A percentile compares a stretch with the other conserved stretches of the same genome.
Conservation (phyloP, 345 rosid genomes). For the Leavenworthia alabamica region DNA sequence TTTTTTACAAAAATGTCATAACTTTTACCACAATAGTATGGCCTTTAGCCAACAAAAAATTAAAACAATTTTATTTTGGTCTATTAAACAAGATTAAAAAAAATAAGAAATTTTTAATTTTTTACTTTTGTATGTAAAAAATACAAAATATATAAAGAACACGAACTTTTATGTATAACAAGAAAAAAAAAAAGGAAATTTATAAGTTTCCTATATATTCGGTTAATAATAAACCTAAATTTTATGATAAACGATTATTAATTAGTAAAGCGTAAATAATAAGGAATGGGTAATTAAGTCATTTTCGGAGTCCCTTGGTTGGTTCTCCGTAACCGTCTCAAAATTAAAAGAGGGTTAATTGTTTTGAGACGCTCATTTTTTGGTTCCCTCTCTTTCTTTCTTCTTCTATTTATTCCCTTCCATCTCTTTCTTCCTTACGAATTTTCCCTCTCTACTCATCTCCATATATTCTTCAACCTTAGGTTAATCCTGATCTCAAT, state of each 20-base stretch:
- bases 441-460: not conserved
- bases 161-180: not conserved
- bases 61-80: too few relatives aligned
- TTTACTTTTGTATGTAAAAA: too few relatives aligned
- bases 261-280: not conserved
- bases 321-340: constrained; percentile 34
- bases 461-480: not conserved
- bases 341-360: not conserved
- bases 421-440: not conserved
- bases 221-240: not conserved
- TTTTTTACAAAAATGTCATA: too few relatives aligned
- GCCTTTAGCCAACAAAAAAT: too few relatives aligned
- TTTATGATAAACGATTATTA: not conserved
- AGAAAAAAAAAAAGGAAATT: not conserved
- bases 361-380: constrained; percentile 24
- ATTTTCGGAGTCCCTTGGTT: not conserved
- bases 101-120: too few relatives aligned
- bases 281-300: constrained; percentile 5
- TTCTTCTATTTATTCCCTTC: not conserved
- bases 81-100: too few relatives aligned
- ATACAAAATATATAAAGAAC: too few relatives aligned
- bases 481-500: constrained; percentile 4
- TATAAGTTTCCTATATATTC: constrained; percentile 1
- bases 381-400: constrained; percentile 17
- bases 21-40: too few relatives aligned